Conservation (phyloP, 2,329 filamentous ascomycete genomes). For the Penicillium sp. region DNA sequence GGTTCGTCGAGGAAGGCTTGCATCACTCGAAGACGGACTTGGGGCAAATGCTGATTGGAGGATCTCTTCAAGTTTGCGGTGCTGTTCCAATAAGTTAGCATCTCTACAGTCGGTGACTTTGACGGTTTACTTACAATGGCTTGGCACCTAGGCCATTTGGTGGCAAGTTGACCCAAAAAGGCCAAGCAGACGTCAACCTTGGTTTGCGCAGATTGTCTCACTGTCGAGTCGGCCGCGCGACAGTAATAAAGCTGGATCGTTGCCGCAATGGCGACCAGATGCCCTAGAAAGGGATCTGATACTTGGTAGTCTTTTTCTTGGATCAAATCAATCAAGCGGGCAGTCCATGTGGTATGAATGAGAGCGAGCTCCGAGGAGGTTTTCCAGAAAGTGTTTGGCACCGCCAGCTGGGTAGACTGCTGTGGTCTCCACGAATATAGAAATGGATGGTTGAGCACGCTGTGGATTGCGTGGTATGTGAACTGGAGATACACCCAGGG, state of each 20-base stretch:
- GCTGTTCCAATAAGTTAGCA: constrained; percentile 11
- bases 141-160: constrained; percentile 27
- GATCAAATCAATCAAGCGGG: constrained; percentile 56
- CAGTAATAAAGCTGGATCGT: constrained; percentile 57
- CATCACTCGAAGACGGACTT: constrained; percentile 12
- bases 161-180: constrained; percentile 26
- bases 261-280: constrained; percentile 53
- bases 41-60: constrained; percentile 29
- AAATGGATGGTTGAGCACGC: constrained; percentile 34
- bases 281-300: constrained; percentile 54
- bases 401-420: constrained; percentile 52
- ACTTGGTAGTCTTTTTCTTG: constrained; percentile 51
- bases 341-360: constrained; percentile 56
- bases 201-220: constrained; percentile 26
- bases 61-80: constrained; percentile 27
- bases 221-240: constrained; percentile 47
- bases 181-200: constrained; percentile 28
- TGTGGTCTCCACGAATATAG: constrained; percentile 52
- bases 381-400: constrained; percentile 57
- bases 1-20: constrained; percentile 19
- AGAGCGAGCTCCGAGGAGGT: constrained; percentile 53
- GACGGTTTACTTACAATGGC: constrained; percentile 21
- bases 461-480: constrained; percentile 33
- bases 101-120: not conserved
- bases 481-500: constrained; percentile 36